Evolutionary conservation across 306 rosid genomes (phyloP), one percentile per base, ranked within the genome.

Genomic region (Neltuma alba): DNA sequence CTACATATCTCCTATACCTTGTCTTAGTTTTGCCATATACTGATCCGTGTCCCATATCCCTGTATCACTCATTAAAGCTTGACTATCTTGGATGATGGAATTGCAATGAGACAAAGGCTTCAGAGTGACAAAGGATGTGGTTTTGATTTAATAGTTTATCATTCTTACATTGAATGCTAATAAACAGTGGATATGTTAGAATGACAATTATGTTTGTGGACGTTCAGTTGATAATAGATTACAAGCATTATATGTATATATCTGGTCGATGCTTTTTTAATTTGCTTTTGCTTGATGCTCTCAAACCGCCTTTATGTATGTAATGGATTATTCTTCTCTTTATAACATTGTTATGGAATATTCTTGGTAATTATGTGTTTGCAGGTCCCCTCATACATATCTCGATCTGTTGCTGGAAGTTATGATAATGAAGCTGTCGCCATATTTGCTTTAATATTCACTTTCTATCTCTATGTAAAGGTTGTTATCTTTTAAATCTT

Each of bases 341-440:
- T 4, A 25, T 25, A 12, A 6, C 64, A 25, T 61, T 55, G 28
- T 14, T 28, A 30, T 61, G 18, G 37, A 61, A 61, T 61, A 28
- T 28, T 61, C 66, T 61, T 61, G 6, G 27, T 58, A 61, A 61
- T 30, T 14, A 12, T 66, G 64, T 52, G 4, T 76, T 31, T 84
- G 74, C 84, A 95, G 99, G 99, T 95, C 74, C 99, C 99, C 4
- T 95, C 99, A 23, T 95, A 95, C 80, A 95, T 95, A 74, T 95
- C 99, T 61, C 95, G 99, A 72, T 95, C 99, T 48, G 99, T 95
- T 55, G 99, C 99, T 83, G 99, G 99, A 76, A 95, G 99, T 89
- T 95, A 95, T 75, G 99, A 95, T 85, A 95, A 95, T 87, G 99
- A 95, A 89, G 99, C 99, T 50, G 99, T 95, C 62, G 99, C 99